phyloP scores from a whole-genome alignment of 345 rosid species.

The Lepidium africanum region DNA sequence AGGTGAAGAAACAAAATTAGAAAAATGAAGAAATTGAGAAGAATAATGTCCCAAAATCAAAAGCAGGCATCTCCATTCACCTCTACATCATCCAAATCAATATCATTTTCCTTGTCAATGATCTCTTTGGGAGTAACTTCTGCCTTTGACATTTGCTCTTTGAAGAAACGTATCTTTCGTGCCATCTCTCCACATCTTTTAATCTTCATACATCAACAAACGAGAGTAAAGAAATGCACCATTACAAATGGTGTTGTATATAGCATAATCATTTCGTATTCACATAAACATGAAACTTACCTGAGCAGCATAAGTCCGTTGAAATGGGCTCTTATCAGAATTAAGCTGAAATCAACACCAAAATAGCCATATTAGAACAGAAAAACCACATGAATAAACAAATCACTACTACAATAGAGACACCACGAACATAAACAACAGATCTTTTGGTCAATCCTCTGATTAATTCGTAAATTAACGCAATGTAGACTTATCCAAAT shows the following conservation, averaged over 20 bases:
- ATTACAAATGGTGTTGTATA: not conserved
- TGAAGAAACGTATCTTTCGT: slow-evolving; percentile 79
- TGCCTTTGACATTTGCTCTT: slow-evolving; percentile 84
- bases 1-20: slow-evolving; percentile 4
- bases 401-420: not conserved
- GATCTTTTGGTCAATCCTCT: not conserved
- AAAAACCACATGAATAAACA: not conserved
- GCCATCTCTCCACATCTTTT: slow-evolving; percentile 96
- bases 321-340: slow-evolving; percentile 87
- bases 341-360: slow-evolving; percentile 60
- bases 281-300: slow-evolving; percentile 21
- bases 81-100: slow-evolving; percentile 89
- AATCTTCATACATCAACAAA: slow-evolving; percentile 40
- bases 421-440: not conserved
- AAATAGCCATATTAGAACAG: not conserved
- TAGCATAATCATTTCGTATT: not conserved
- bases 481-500: too few relatives aligned
- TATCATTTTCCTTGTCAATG: slow-evolving; percentile 43
- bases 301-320: slow-evolving; percentile 95
- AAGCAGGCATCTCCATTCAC: slow-evolving; percentile 20
- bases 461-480: too few relatives aligned
- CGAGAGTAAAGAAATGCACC: not conserved
- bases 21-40: slow-evolving; percentile 2
- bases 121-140: slow-evolving; percentile 46
- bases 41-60: not conserved